These are phyloP conservation scores for Pichia sporocuriosa DNA, from an alignment of 805 yeast species.

Conservation along the genomic window DNA sequence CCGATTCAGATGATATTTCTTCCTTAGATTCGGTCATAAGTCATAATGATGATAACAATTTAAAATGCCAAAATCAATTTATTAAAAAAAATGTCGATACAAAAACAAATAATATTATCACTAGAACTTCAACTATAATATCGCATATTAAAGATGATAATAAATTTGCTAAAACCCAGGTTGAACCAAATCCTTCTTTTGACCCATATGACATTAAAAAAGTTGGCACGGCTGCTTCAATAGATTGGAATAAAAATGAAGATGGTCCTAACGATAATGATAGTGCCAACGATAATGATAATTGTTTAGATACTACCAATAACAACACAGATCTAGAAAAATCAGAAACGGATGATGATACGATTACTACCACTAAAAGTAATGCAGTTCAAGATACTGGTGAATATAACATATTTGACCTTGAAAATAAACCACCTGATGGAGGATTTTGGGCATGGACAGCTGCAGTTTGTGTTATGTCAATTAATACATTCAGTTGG, in stretches of 20 bases:
- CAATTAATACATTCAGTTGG: slow-evolving; percentile 39
- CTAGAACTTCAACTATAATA: slow-evolving; percentile 22
- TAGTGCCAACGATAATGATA: no score
- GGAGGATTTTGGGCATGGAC: slow-evolving; percentile 47
- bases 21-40: no score
- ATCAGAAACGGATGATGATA: not conserved
- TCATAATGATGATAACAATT: no score
- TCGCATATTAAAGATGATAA: slow-evolving; percentile 28
- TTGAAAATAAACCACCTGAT: slow-evolving; percentile 34
- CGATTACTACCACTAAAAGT: not conserved
- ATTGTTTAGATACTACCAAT: no score
- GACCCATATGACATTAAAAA: not conserved
- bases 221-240: slow-evolving; percentile 1
- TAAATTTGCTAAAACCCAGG: slow-evolving; percentile 18
- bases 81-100: no score
- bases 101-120: slow-evolving; percentile 9
- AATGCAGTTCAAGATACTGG: slow-evolving; percentile 24
- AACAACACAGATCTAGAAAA: not conserved
- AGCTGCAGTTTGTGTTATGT: slow-evolving; percentile 31
- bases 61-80: no score
- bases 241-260: no score
- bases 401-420: slow-evolving; percentile 25
- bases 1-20: no score
- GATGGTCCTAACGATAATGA: no score
- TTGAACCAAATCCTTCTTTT: slow-evolving; percentile 8